These are phyloP conservation scores for Rhodotorula sp. DNA, from an alignment of 1,284 basidiomycete genomes.

Conservation along the genomic window DNA sequence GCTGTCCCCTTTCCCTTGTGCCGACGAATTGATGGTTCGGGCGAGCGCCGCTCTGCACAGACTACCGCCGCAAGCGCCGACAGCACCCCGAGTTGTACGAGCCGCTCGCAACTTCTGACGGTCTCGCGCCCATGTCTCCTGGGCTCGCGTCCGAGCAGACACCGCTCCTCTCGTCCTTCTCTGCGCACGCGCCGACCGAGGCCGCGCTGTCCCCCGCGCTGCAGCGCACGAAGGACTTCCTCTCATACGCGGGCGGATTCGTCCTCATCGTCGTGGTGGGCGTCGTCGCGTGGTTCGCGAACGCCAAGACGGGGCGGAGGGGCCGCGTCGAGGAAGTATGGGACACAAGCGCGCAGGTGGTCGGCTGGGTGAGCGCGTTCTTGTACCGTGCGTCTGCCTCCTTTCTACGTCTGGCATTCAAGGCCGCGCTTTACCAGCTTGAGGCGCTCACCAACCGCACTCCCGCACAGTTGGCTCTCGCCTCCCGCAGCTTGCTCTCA, in stretches of 20 bases:
- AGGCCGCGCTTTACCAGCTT: not conserved
- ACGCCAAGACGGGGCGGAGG: slow-evolving; percentile 10
- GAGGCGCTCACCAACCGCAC: not conserved
- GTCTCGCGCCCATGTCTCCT: not conserved
- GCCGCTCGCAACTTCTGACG: slow-evolving; percentile 6
- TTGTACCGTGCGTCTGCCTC: slow-evolving; percentile 36
- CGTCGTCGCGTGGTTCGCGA: slow-evolving; percentile 35
- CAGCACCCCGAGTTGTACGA: slow-evolving; percentile 42
- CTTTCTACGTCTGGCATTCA: too few relatives aligned
- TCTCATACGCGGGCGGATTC: slow-evolving; percentile 38
- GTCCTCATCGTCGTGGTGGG: slow-evolving; percentile 40
- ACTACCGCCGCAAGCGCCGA: slow-evolving; percentile 44
- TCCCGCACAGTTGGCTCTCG: slow-evolving; percentile 35
- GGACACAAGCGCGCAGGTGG: slow-evolving; percentile 46
- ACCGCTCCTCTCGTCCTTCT: slow-evolving; percentile 41
- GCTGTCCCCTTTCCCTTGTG: too few relatives aligned
- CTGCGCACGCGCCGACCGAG: slow-evolving; percentile 26
- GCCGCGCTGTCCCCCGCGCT: slow-evolving; percentile 18
- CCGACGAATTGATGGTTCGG: not conserved
- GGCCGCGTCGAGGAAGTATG: slow-evolving; percentile 40
- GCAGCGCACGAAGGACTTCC: slow-evolving; percentile 24
- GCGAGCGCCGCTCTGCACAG: not conserved
- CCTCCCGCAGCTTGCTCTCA: slow-evolving; percentile 45
- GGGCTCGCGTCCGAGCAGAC: slow-evolving; percentile 14
- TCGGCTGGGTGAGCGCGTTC: slow-evolving; percentile 46